Base-by-base conservation (phyloP, 1,284 basidiomycete species). In the Cystobasidium sp. region DNA sequence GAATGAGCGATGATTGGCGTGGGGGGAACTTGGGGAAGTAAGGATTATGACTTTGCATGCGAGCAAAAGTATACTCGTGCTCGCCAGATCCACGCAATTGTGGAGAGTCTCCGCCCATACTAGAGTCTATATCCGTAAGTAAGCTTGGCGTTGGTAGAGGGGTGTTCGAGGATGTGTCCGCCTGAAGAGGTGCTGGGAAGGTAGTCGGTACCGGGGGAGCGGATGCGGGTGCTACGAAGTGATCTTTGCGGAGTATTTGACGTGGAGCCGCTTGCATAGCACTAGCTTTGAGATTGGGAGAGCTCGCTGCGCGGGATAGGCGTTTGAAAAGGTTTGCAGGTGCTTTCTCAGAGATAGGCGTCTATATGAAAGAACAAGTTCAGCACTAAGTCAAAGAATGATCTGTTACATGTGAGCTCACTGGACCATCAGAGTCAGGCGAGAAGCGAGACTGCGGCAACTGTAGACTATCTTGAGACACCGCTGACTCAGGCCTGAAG, bases 341-440 rank as follows among this genome's bases (percentile, higher is more conserved):
- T 20, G 49, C 47, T n/a, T 66, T 66, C 22, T 66, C 64, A n/a
- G 37, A 43, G 22, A 52, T 37, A 14, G 43, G 59, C 5, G 69
- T 63, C 56, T 53, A 44, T 31, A 7, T 5, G 24, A 55, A 41
- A 37, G 16, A 51, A 47, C 43, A 3, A 22, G 3, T 63, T 12
- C 39, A 12, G 6, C 9, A 16, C 18, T 22, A 52, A 68, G 2
- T 46, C 43, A 16, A 12, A n/a, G 24, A 41, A 56, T 6, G n/a
- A 52, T 41, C 6, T 7, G 20, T 24, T 9, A 18, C 10, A 24
- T n/a, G 4, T 31, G 9, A 46, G 49, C 70, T 73, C 46, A 73
- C 70, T 12, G 70, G 70, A 43, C 43, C 70, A 22, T 73, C 70
- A 44, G 70, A 73, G 49, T 73, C 70, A 24, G 70, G 70, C 31